Conservation (phyloP, 305 asterid genomes). For the Fraxinus sp. region DNA sequence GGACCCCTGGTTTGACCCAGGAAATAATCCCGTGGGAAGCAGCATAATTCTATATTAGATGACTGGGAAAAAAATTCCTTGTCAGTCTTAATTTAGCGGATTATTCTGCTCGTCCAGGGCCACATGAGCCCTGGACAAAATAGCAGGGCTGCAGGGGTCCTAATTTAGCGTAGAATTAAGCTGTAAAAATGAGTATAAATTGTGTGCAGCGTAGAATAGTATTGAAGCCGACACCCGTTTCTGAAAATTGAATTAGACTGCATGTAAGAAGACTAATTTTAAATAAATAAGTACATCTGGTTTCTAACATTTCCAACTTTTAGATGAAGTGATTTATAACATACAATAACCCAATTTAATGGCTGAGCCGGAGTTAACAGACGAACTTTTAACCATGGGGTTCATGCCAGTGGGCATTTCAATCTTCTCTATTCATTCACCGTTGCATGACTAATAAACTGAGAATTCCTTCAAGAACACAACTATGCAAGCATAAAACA, state of each 20-base stretch:
- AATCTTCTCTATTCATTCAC: neutral
- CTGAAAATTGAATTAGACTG: too few relatives aligned
- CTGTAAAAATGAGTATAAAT: neutral
- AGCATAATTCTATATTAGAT: neutral
- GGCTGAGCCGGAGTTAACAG: neutral
- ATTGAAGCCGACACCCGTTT: too few relatives aligned
- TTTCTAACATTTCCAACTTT: neutral
- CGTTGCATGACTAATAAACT: neutral
- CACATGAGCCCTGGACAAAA: too few relatives aligned
- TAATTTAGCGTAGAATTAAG: neutral
- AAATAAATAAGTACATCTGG: neutral
- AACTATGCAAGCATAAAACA: neutral
- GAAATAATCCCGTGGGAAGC: too few relatives aligned
- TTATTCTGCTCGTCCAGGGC: too few relatives aligned
- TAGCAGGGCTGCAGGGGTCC: neutral
- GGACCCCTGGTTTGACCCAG: too few relatives aligned
- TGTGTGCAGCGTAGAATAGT: neutral
- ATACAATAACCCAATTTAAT: too few relatives aligned
- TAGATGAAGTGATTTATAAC: neutral
- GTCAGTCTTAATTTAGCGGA: neutral
- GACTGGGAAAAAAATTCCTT: neutral
- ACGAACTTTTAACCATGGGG: neutral
- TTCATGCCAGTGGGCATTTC: neutral
- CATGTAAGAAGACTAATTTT: too few relatives aligned
- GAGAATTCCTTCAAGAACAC: neutral